A percentile compares a stretch with the other conserved stretches of the same genome.
Evolutionary conservation across 352 stramenopile species (phyloP).

Genomic region (Globisporangium cystogenes): DNA sequence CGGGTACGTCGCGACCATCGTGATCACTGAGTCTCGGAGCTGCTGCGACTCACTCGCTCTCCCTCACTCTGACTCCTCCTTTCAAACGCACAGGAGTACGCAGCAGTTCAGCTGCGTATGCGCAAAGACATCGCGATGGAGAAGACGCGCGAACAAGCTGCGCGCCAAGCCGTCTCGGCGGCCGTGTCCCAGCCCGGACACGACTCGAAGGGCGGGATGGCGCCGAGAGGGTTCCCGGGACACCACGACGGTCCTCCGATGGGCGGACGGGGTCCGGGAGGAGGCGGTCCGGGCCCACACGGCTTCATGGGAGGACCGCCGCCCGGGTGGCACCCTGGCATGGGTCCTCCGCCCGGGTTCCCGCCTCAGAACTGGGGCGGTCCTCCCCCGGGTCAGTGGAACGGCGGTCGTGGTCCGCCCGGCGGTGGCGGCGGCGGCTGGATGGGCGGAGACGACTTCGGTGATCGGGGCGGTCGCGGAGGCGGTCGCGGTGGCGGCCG

Average conservation of each 20-base stretch:
- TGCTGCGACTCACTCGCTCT: not conserved
- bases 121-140: slow-evolving; percentile 69
- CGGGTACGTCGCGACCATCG: slow-evolving; percentile 19
- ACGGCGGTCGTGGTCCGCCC: slow-evolving; percentile 27
- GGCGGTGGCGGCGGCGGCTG: slow-evolving; percentile 35
- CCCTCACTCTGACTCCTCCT: not conserved
- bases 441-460: slow-evolving; percentile 34
- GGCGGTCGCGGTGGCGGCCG: slow-evolving; percentile 24
- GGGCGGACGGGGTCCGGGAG: slow-evolving; percentile 21
- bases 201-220: slow-evolving; percentile 23
- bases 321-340: slow-evolving; percentile 61
- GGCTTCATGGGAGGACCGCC: slow-evolving; percentile 56
- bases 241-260: slow-evolving; percentile 5
- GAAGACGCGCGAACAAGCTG: slow-evolving; percentile 74
- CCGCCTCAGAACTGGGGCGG: slow-evolving; percentile 30
- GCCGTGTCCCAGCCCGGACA: slow-evolving; percentile 36
- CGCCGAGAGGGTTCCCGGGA: slow-evolving; percentile 14
- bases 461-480: slow-evolving; percentile 27
- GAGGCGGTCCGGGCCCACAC: slow-evolving; percentile 17
- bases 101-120: slow-evolving; percentile 61
- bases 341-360: slow-evolving; percentile 42
- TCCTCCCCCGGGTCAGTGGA: slow-evolving; percentile 40
- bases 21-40: not conserved
- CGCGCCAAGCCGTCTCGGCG: slow-evolving; percentile 59
- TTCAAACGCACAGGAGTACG: slow-evolving; percentile 61